Conservation (phyloP, 495 filamentous ascomycete genomes). For the Rhizodiscina lignyota region DNA sequence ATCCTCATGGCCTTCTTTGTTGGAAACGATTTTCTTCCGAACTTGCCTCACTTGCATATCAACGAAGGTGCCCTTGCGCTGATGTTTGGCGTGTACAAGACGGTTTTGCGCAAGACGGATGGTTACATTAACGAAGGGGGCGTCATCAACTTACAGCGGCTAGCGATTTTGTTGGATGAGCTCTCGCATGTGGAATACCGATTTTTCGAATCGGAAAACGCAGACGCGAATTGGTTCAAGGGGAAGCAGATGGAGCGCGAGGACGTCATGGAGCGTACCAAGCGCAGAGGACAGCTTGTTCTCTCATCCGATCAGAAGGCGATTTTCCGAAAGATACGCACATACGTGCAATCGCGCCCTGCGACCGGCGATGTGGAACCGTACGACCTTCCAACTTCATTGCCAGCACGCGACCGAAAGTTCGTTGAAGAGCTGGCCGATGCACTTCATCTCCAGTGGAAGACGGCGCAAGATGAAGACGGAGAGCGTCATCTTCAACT, state of each 20-base stretch:
- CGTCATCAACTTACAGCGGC: constrained; percentile 67
- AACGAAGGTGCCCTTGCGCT: constrained; percentile 91
- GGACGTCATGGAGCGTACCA: constrained; percentile 44
- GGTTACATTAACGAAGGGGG: constrained; percentile 96
- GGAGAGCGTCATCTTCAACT: constrained; percentile 69
- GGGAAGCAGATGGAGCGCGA: constrained; percentile 54
- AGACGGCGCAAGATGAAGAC: constrained; percentile 58
- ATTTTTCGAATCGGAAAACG: constrained; percentile 77
- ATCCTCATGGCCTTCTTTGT: constrained; percentile 99
- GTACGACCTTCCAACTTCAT: constrained; percentile 54
- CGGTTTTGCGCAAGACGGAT: constrained; percentile 67
- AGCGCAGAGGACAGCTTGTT: constrained; percentile 44
- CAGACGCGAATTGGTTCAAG: constrained; percentile 83
- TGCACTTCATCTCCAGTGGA: constrained; percentile 65
- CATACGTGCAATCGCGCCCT: constrained; percentile 42
- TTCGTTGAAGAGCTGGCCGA: constrained; percentile 83
- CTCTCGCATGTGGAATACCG: constrained; percentile 72
- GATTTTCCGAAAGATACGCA: constrained; percentile 66
- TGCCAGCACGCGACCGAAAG: constrained; percentile 75
- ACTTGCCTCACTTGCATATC: constrained; percentile 91
- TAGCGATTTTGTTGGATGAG: constrained; percentile 66
- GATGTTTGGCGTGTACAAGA: constrained; percentile 96
- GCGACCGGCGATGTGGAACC: constrained; percentile 25
- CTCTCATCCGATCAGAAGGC: constrained; percentile 69
- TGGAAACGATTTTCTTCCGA: constrained; percentile 97